Conservation (phyloP, 495 filamentous ascomycete species). For the Penicillium ucsense region DNA sequence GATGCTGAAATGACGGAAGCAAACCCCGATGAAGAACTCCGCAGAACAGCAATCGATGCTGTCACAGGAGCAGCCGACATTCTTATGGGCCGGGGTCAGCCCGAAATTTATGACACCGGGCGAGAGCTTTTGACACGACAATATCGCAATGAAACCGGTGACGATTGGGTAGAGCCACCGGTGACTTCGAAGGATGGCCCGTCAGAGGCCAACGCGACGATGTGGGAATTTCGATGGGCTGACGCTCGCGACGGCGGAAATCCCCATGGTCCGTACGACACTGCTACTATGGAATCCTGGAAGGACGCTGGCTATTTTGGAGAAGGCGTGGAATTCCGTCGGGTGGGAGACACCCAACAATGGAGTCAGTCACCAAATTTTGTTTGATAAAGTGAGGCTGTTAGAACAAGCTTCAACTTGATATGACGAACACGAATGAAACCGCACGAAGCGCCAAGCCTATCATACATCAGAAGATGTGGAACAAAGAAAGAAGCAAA, state of each 20-base stretch:
- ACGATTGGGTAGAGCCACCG: slow-evolving; percentile 71
- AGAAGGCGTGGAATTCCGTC: slow-evolving; percentile 82
- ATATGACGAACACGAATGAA: slow-evolving; percentile 19
- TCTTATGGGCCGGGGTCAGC: slow-evolving; percentile 68
- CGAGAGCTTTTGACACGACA: slow-evolving; percentile 76
- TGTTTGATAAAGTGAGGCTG: slow-evolving; percentile 31
- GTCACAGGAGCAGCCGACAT: slow-evolving; percentile 86
- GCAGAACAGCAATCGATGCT: slow-evolving; percentile 63
- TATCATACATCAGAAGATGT: slow-evolving; percentile 39
- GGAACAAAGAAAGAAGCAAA: slow-evolving; percentile 17
- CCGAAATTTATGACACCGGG: slow-evolving; percentile 82
- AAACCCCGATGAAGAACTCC: slow-evolving; percentile 58
- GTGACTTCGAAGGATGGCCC: slow-evolving; percentile 13
- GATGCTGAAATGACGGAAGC: slow-evolving; percentile 63
- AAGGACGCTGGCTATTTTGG: slow-evolving; percentile 86
- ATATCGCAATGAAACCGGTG: slow-evolving; percentile 79
- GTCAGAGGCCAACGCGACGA: slow-evolving; percentile 24
- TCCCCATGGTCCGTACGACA: slow-evolving; percentile 80
- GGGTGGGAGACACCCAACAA: slow-evolving; percentile 41
- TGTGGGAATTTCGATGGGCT: slow-evolving; percentile 90
- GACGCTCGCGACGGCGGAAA: slow-evolving; percentile 76
- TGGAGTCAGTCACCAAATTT: slow-evolving; percentile 60
- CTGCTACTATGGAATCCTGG: slow-evolving; percentile 77
- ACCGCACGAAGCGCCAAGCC: slow-evolving; percentile 32
- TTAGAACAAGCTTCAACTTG: slow-evolving; percentile 9